These are phyloP conservation scores for Arachis hypogaea DNA, from an alignment of 306 rosid genomes.

Conservation along the genomic window DNA sequence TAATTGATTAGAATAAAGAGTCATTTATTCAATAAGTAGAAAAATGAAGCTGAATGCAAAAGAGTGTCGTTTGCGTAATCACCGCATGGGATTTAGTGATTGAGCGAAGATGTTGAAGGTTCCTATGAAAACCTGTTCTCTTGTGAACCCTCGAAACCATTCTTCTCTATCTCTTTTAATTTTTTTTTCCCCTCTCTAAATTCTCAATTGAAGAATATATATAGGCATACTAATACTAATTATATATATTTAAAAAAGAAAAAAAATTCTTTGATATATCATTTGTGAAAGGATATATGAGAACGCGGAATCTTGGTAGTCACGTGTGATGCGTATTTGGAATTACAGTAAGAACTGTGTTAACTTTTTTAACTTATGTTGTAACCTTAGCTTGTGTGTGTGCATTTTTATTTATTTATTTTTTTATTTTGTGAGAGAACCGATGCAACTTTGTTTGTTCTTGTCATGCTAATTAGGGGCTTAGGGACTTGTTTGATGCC, in stretches of 20 bases:
- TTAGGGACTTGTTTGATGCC: neutral
- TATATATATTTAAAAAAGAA: constrained; percentile 11
- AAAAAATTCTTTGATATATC: neutral
- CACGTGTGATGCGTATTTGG: constrained; percentile 46
- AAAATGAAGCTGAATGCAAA: neutral
- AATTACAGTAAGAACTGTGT: constrained; percentile 39
- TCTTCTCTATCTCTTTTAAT: constrained; percentile 1
- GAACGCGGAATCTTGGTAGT: constrained; percentile 41
- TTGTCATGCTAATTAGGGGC: constrained; percentile 15
- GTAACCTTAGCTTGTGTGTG: neutral
- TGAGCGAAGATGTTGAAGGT: constrained; percentile 53
- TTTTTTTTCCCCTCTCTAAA: neutral
- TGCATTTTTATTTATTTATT: too few relatives aligned
- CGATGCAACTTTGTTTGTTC: neutral
- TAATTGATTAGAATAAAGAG: too few relatives aligned
- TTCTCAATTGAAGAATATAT: neutral
- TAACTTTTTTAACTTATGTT: constrained; percentile 36
- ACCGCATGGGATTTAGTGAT: constrained; percentile 56
- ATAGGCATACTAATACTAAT: too few relatives aligned
- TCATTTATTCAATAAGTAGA: too few relatives aligned
- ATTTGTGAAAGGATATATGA: constrained; percentile 33
- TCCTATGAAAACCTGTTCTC: constrained; percentile 40
- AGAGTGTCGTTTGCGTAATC: constrained; percentile 19
- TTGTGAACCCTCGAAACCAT: constrained; percentile 59
- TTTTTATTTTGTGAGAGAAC: too few relatives aligned